Conservation (phyloP, 2,329 filamentous ascomycete species). For the Cercospora zeina region DNA sequence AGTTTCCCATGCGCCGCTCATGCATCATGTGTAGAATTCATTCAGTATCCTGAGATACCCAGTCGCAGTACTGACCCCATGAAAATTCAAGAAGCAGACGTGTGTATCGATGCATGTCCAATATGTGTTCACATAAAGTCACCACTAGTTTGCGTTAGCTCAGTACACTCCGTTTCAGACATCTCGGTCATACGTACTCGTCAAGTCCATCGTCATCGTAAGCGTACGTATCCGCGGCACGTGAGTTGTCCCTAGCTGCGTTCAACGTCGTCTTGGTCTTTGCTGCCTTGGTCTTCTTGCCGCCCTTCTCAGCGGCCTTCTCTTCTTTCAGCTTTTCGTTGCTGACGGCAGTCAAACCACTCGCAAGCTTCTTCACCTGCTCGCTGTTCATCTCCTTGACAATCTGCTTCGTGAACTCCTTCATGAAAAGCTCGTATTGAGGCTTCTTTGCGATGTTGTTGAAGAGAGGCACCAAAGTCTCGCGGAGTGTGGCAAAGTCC, state of each 20-base stretch:
- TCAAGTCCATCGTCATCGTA: constrained; percentile 81
- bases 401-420: constrained; percentile 86
- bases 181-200: constrained; percentile 63
- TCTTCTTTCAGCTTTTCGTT: constrained; percentile 99
- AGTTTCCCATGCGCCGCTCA: constrained; percentile 2
- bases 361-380: constrained; percentile 95
- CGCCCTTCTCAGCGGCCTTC: constrained; percentile 88
- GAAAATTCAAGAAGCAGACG: background rate
- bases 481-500: constrained; percentile 79
- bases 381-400: constrained; percentile 84
- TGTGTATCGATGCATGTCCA: background rate
- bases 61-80: background rate
- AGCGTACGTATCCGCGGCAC: constrained; percentile 66
- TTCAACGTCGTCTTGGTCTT: constrained; percentile 90
- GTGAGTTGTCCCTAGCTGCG: constrained; percentile 59
- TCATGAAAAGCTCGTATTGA: constrained; percentile 84
- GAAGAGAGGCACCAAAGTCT: constrained; percentile 76
- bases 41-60: constrained; percentile 1
- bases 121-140: constrained; percentile 20
- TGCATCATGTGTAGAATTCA: background rate
- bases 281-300: constrained; percentile 94
- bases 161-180: background rate
- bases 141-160: constrained; percentile 15
- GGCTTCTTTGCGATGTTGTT: constrained; percentile 76
- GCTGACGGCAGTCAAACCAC: constrained; percentile 79